Conservation (phyloP, 768 basidiomycete species). For the Xerocomus spinulosus region DNA sequence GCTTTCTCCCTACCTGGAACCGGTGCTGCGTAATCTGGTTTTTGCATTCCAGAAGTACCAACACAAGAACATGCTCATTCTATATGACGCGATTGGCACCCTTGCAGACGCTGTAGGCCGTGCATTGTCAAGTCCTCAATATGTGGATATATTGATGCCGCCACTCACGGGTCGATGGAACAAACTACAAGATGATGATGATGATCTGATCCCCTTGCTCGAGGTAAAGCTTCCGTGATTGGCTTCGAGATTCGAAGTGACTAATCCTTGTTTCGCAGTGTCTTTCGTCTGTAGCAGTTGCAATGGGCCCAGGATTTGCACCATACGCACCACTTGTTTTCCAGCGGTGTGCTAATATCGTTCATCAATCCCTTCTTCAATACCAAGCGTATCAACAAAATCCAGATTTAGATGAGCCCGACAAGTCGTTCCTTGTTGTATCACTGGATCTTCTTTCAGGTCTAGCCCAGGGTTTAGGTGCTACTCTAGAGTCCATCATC, state of each 20-base stretch:
- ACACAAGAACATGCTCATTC: slow-evolving; percentile 97
- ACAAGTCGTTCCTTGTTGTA: slow-evolving; percentile 95
- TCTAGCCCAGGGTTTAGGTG: slow-evolving; percentile 88
- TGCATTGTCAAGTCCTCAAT: slow-evolving; percentile 78
- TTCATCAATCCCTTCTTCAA: slow-evolving; percentile 74
- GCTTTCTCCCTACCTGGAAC: slow-evolving; percentile 90
- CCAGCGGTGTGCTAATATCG: slow-evolving; percentile 83
- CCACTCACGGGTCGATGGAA: slow-evolving; percentile 87
- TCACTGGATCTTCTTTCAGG: slow-evolving; percentile 96
- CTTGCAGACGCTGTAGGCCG: slow-evolving; percentile 93
- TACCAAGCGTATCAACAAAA: slow-evolving; percentile 89
- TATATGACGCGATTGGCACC: slow-evolving; percentile 99
- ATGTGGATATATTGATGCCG: slow-evolving; percentile 95
- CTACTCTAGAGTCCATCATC: slow-evolving; percentile 71
- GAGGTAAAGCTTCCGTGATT: slow-evolving; percentile 58
- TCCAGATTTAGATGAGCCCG: slow-evolving; percentile 90
- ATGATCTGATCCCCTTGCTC: slow-evolving; percentile 88
- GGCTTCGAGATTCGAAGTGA: background rate
- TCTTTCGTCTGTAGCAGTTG: slow-evolving; percentile 94
- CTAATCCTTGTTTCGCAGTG: slow-evolving; percentile 52
- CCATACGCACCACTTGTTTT: slow-evolving; percentile 90
- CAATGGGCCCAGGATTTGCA: slow-evolving; percentile 84
- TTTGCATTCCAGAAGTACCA: slow-evolving; percentile 98
- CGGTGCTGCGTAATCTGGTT: slow-evolving; percentile 90
- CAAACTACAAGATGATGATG: slow-evolving; percentile 86